A percentile compares a stretch with the other conserved stretches of the same genome.
phyloP scores from a whole-genome alignment of 2,329 filamentous ascomycete genomes.

The Aspergillus chevalieri region DNA sequence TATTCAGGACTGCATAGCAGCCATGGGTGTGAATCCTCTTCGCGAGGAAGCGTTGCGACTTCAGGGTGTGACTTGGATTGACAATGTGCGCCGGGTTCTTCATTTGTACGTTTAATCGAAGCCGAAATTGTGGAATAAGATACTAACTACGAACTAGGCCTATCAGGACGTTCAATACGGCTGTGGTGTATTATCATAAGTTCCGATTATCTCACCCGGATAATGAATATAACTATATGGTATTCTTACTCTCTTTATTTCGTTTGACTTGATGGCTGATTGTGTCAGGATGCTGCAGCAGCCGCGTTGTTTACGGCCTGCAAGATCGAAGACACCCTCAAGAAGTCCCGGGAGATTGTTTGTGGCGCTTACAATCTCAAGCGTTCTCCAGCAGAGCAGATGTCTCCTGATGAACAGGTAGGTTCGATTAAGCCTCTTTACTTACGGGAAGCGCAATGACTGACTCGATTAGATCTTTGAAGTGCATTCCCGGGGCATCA shows the following conservation, averaged over 20 bases:
- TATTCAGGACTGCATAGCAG: conserved; percentile 65
- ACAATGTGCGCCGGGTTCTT: conserved; percentile 71
- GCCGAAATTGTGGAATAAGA: background rate
- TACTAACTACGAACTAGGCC: conserved; percentile 50
- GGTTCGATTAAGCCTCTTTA: conserved; percentile 14
- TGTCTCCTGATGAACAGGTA: conserved; percentile 77
- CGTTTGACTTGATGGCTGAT: conserved; percentile 2
- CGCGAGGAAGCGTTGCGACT: conserved; percentile 75
- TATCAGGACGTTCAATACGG: conserved; percentile 85
- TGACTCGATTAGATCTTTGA: conserved; percentile 63
- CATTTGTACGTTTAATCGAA: conserved; percentile 57
- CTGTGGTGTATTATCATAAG: conserved; percentile 87
- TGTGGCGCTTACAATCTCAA: conserved; percentile 86
- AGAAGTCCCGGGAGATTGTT: conserved; percentile 90
- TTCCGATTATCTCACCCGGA: conserved; percentile 84
- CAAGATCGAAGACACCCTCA: conserved; percentile 96
- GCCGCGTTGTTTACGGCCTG: conserved; percentile 87
- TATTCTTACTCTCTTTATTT: conserved; percentile 17
- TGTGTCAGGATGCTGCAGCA: conserved; percentile 69
- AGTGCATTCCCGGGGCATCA: conserved; percentile 67
- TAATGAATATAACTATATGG: conserved; percentile 70
- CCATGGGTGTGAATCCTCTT: conserved; percentile 65
- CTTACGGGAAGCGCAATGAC: background rate
- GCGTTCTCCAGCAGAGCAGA: conserved; percentile 57
- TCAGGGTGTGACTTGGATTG: conserved; percentile 83